phyloP scores from a whole-genome alignment of 768 basidiomycete genomes.

The Lactarius sanguifluus region DNA sequence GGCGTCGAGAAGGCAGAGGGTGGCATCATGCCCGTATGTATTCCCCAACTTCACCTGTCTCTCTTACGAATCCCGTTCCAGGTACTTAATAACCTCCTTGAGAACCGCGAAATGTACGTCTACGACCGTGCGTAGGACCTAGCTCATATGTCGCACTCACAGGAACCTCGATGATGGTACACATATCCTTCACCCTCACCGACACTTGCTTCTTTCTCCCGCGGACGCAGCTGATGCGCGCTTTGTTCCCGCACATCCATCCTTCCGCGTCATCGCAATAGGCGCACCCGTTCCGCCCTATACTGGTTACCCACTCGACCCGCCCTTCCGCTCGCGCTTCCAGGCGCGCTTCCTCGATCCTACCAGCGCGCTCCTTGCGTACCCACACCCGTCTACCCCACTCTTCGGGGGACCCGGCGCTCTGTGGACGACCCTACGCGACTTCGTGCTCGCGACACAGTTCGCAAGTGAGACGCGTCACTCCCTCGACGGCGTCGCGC shows the following conservation, averaged over 20 bases:
- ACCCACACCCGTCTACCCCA: conserved; percentile 28
- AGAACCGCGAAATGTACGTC: conserved; percentile 64
- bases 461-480: conserved; percentile 59
- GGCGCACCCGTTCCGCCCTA: conserved; percentile 69
- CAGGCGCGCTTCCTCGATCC: conserved; percentile 69
- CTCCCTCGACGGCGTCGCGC: conserved; percentile 52
- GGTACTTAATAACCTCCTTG: conserved; percentile 63
- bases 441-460: conserved; percentile 61
- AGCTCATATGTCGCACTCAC: not conserved
- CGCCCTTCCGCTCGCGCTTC: conserved; percentile 67
- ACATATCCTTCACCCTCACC: conserved; percentile 64
- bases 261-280: conserved; percentile 68
- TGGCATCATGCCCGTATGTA: conserved; percentile 65
- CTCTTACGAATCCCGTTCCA: not conserved
- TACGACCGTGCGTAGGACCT: not conserved
- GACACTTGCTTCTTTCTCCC: conserved; percentile 47
- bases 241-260: conserved; percentile 65
- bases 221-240: conserved; percentile 35
- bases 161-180: conserved; percentile 72
- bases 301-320: conserved; percentile 62
- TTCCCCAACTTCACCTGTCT: not conserved
- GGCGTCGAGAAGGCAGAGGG: conserved; percentile 72
- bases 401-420: conserved; percentile 13
- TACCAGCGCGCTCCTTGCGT: conserved; percentile 50
- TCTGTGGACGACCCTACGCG: conserved; percentile 48